Base-by-base conservation (phyloP, 2,329 filamentous ascomycete species). In the Nannizzia gypsea region DNA sequence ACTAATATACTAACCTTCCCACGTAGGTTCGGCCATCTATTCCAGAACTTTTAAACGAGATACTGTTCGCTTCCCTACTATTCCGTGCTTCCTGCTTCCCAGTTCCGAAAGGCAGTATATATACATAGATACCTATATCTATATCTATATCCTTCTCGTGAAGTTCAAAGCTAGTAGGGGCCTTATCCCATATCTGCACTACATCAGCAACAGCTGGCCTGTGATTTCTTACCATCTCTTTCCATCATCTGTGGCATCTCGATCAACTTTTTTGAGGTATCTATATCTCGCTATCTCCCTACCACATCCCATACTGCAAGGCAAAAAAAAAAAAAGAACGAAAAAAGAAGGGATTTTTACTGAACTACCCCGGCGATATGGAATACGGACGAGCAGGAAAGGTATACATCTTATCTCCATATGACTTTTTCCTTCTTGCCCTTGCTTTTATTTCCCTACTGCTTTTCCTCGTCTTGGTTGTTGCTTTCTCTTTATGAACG, bases 21-120 rank as follows among this genome's bases (percentile, higher is more conserved):
- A 62, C 24, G 46, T 66, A 90, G 87, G 70, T 85, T 85, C 67
- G 87, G 86, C 55, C 81, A 89, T 71, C 73, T 90, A 65, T 92
- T 92, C 76, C 79, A 79, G 59, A 88, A 90, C 69, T 90, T 90
- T 71, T 89, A 77, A 80, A 6, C 4, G 38, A 22, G 20, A 46
- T 17, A 4, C 42, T 20, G 20, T 46, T 24, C 22, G 22, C 17
- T 22, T 11, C 20, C 42, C 17, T 46, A 20, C 42, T 22, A 15
- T 44, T 44, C 17, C 40, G 17, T 44, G 15, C 17, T 44, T 52
- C 31, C 31, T 24, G 26, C 48, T 22, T 22, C 4, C 48, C 22
- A 9, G 13, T 52, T 31, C 15, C 26, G 22, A 13, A 36, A 3
- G 31, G 31, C 31, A 11, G 9, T 31, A 31, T 31, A 31, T 31